Conservation (phyloP, 176 grass and related monocot genomes). For the Zea luxurians region DNA sequence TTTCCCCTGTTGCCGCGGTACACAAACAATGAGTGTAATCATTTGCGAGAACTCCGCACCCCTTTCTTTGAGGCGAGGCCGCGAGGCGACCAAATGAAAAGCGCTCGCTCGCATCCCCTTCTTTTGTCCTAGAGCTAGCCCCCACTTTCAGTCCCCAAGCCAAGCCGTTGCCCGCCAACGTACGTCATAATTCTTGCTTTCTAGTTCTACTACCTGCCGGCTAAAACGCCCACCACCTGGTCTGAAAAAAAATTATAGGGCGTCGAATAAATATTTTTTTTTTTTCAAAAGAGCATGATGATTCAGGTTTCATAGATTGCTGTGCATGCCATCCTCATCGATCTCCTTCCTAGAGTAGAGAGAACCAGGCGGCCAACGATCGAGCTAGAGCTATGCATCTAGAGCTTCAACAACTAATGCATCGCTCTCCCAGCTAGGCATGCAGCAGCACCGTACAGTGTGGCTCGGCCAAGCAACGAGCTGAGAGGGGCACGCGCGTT, state of each 20-base stretch:
- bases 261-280: too few species aligned
- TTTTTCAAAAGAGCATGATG: too few species aligned
- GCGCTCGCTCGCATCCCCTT: slow-evolving; percentile 27
- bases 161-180: slow-evolving; percentile 36
- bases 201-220: too few species aligned
- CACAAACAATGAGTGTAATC: slow-evolving; percentile 43
- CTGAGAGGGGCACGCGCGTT: slow-evolving; percentile 1
- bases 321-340: too few species aligned
- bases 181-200: slow-evolving; percentile 14
- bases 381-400: too few species aligned
- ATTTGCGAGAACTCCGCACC: slow-evolving; percentile 35
- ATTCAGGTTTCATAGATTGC: too few species aligned
- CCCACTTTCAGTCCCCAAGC: slow-evolving; percentile 44
- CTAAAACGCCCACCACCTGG: background rate
- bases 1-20: slow-evolving; percentile 38
- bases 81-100: too few species aligned
- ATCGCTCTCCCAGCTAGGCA: too few species aligned
- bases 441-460: background rate
- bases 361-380: too few species aligned
- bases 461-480: background rate
- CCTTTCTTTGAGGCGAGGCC: slow-evolving; percentile 20
- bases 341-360: too few species aligned
- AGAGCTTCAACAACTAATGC: too few species aligned
- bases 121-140: slow-evolving; percentile 41
- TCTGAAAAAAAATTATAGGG: too few species aligned